Conservation (phyloP, 768 basidiomycete species). For the Lactarius hatsudake region DNA sequence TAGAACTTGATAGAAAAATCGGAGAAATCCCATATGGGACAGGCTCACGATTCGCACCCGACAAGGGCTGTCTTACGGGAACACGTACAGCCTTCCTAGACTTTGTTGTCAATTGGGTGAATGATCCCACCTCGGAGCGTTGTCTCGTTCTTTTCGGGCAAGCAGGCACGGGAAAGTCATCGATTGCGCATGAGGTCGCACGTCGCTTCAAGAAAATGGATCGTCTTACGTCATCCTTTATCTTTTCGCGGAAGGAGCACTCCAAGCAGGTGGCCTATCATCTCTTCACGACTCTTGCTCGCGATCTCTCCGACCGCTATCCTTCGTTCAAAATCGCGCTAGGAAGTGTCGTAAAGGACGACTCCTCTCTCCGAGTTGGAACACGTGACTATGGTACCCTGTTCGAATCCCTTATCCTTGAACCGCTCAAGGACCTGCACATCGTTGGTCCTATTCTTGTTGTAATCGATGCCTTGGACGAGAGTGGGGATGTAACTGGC, state of each 20-base stretch:
- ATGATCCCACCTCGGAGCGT: not conserved
- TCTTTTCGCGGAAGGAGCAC: not conserved
- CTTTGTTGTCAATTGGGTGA: not conserved
- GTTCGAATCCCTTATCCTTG: not conserved
- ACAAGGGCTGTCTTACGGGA: not conserved
- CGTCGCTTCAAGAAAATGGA: not conserved
- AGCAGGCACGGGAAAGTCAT: not conserved
- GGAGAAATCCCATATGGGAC: not conserved
- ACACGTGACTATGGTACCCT: not conserved
- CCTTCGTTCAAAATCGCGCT: not conserved
- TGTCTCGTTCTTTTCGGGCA: not conserved
- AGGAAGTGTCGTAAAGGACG: not conserved
- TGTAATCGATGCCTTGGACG: slow-evolving; percentile 2
- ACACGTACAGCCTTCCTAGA: not conserved
- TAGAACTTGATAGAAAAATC: not conserved
- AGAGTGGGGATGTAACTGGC: not conserved
- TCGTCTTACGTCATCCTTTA: not conserved
- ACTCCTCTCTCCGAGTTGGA: not conserved
- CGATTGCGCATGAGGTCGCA: not conserved
- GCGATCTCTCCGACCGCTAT: not conserved
- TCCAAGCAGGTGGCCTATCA: not conserved
- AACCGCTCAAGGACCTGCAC: not conserved
- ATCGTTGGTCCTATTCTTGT: not conserved
- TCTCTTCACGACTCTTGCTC: slow-evolving; percentile 1
- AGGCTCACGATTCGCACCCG: not conserved